phyloP scores from a whole-genome alignment of 2,329 filamentous ascomycete genomes.

The Dissoconium aciculare region DNA sequence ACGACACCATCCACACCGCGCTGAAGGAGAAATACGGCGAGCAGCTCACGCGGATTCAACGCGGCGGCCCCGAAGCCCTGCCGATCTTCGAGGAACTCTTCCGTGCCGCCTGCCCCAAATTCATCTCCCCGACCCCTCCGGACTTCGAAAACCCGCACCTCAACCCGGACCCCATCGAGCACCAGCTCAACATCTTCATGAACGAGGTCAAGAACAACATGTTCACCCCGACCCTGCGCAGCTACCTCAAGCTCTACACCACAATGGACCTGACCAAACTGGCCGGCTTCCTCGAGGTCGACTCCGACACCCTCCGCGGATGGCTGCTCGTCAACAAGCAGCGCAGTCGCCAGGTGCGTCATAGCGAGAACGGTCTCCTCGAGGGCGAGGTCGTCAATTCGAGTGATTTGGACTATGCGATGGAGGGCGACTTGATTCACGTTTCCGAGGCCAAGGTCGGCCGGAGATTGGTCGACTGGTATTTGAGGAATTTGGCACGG shows the following conservation, averaged over 20 bases:
- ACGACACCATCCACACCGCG: slow-evolving; percentile 97
- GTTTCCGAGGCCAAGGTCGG: slow-evolving; percentile 98
- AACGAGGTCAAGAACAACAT: slow-evolving; percentile 99
- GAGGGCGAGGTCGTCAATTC: slow-evolving; percentile 88
- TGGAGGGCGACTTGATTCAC: slow-evolving; percentile 94
- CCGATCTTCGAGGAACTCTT: slow-evolving; percentile 98
- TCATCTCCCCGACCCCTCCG: slow-evolving; percentile 92
- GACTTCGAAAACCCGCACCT: slow-evolving; percentile 94
- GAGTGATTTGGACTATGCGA: slow-evolving; percentile 90
- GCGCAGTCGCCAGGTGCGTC: slow-evolving; percentile 88
- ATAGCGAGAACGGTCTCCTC: slow-evolving; percentile 75
- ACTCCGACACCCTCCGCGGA: slow-evolving; percentile 86
- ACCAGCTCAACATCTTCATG: slow-evolving; percentile 97
- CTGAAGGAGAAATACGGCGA: slow-evolving; percentile 98
- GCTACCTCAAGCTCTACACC: slow-evolving; percentile 96
- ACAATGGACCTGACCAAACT: slow-evolving; percentile 99
- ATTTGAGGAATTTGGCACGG: slow-evolving; percentile 87
- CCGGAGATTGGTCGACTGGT: slow-evolving; percentile 95
- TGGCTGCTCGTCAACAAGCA: slow-evolving; percentile 98
- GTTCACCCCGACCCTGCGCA: slow-evolving; percentile 94
- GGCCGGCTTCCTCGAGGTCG: slow-evolving; percentile 88
- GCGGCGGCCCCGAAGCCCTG: slow-evolving; percentile 84
- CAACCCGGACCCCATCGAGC: slow-evolving; percentile 94
- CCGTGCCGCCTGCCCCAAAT: slow-evolving; percentile 94
- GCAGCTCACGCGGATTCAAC: slow-evolving; percentile 91